Evolutionary conservation across 768 basidiomycete species (phyloP), one percentile per base, ranked within the genome.

Genomic region (Rhodosporidiobolus odoratus): DNA sequence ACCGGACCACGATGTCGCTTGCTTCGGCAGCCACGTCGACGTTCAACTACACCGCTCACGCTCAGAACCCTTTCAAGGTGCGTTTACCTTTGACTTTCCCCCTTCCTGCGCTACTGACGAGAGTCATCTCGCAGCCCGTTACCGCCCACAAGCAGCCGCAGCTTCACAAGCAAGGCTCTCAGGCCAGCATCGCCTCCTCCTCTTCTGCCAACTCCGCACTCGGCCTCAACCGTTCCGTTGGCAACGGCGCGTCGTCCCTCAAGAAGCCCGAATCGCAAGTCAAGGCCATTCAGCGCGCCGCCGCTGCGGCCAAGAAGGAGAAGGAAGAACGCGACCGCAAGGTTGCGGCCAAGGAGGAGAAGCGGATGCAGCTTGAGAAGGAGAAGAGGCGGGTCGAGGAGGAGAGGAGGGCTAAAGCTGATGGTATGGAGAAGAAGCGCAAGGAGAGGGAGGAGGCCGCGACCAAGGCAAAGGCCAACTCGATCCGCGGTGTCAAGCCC

Each of bases 301-400:
- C 90, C 0, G 85, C 85, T 25, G 90, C 86, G 4, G 91, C 91
- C 5, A 94, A 91, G 82, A 95, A 89, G 94, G 91, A 94, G 83
- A 90, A 94, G 82, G 90, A 89, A 74, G 89, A 91, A 77, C 84
- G 85, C 41, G 91, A 91, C 73, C 91, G 88, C 80, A 91, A 90
- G 79, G 85, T 84, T 2, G 81, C 84, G 30, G 78, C 84, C 87
- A 89, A 2, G 89, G 90, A 59, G 89, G 91, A 75, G 90, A 90
- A 78, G 88, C 85, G 78, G 79, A 82, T 2, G 57, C 89, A 90
- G 47, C 85, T 88, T 72, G 90, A 91, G 69, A 84, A 83, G 72
- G 90, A 85, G 79, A 78, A 83, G 76, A 90, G 85, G 76, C n/a
- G n/a, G n/a, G n/a, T n/a, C n/a, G 88, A 89, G 59, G 89, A 88